Evolutionary conservation across 805 yeast species (phyloP).

Genomic region (Ogataea polymorpha): DNA sequence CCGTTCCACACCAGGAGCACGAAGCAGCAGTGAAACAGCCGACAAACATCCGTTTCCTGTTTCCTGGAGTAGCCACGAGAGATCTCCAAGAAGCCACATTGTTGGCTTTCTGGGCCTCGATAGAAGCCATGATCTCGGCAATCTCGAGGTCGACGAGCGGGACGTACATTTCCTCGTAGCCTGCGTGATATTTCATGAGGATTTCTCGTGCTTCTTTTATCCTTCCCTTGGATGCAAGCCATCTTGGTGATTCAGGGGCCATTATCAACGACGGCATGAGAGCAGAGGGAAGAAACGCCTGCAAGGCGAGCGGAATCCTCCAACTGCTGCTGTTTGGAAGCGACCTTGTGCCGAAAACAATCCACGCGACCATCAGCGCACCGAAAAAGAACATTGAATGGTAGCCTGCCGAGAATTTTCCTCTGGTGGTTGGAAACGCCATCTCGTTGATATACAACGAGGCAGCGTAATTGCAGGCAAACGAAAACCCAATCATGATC

Average conservation of each 20-base stretch:
- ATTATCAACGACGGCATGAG: slow-evolving; percentile 29
- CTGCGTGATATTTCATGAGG: slow-evolving; percentile 26
- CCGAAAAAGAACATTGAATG: slow-evolving; percentile 42
- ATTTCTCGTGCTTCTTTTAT: slow-evolving; percentile 33
- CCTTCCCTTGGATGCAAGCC: slow-evolving; percentile 31
- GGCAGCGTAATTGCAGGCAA: slow-evolving; percentile 17
- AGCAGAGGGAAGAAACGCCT: slow-evolving; percentile 36
- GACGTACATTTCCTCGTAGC: slow-evolving; percentile 25
- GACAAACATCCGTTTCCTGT: slow-evolving; percentile 37
- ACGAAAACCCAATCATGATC: slow-evolving; percentile 18
- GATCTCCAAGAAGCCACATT: slow-evolving; percentile 36
- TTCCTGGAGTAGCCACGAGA: slow-evolving; percentile 30
- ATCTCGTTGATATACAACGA: slow-evolving; percentile 28
- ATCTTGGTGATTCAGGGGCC: slow-evolving; percentile 41
- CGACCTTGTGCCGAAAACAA: slow-evolving; percentile 39
- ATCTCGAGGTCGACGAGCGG: slow-evolving; percentile 36
- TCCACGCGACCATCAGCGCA: slow-evolving; percentile 41
- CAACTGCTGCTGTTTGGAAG: slow-evolving; percentile 29
- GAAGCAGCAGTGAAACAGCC: slow-evolving; percentile 30
- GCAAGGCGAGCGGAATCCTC: slow-evolving; percentile 41
- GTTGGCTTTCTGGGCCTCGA: slow-evolving; percentile 31
- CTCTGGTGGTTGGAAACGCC: slow-evolving; percentile 35
- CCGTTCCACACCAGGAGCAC: slow-evolving; percentile 44
- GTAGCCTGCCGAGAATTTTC: slow-evolving; percentile 33
- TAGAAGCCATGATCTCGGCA: slow-evolving; percentile 35